Percentiles rank a stretch among this genome's conserved stretches.
Conservation (phyloP, 495 filamentous ascomycete genomes). For the Evansstolkia leycettana region DNA sequence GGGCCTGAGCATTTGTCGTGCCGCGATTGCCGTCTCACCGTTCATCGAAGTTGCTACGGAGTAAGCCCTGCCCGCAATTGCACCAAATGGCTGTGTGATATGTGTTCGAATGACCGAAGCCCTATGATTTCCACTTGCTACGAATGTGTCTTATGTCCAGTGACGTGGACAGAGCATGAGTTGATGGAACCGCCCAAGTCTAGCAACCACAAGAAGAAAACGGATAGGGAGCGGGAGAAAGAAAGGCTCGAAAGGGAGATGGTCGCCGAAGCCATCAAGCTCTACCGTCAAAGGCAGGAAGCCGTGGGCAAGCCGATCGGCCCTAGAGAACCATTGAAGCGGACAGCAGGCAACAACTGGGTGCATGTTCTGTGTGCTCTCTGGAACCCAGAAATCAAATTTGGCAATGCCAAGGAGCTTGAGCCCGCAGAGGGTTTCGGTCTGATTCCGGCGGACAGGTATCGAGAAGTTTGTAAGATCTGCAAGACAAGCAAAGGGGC, state of each 20-base stretch:
- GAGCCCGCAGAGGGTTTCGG: constrained; percentile 81
- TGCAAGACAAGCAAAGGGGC: constrained; percentile 60
- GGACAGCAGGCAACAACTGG: constrained; percentile 92
- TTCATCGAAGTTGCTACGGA: constrained; percentile 92
- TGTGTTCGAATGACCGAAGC: constrained; percentile 84
- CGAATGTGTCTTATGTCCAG: constrained; percentile 83
- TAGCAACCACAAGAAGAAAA: constrained; percentile 88
- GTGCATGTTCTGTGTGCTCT: constrained; percentile 91
- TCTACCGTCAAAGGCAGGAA: constrained; percentile 72
- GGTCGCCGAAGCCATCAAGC: constrained; percentile 56
- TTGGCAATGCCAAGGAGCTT: constrained; percentile 67
- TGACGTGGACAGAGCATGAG: constrained; percentile 59
- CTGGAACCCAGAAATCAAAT: constrained; percentile 85
- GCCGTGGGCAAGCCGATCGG: constrained; percentile 65
- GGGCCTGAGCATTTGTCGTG: constrained; percentile 67
- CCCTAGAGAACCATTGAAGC: constrained; percentile 85
- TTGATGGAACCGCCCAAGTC: constrained; percentile 76
- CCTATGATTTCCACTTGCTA: constrained; percentile 80
- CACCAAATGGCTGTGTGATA: constrained; percentile 89
- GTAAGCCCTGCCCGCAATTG: constrained; percentile 54
- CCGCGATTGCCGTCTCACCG: constrained; percentile 74
- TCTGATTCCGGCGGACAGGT: constrained; percentile 54
- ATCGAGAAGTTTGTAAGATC: constrained; percentile 68
- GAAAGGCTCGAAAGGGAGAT: constrained; percentile 75
- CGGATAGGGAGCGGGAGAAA: constrained; percentile 80